Conservation (phyloP, 164 flowering plant species). For the Dillenia suffruticosa region DNA sequence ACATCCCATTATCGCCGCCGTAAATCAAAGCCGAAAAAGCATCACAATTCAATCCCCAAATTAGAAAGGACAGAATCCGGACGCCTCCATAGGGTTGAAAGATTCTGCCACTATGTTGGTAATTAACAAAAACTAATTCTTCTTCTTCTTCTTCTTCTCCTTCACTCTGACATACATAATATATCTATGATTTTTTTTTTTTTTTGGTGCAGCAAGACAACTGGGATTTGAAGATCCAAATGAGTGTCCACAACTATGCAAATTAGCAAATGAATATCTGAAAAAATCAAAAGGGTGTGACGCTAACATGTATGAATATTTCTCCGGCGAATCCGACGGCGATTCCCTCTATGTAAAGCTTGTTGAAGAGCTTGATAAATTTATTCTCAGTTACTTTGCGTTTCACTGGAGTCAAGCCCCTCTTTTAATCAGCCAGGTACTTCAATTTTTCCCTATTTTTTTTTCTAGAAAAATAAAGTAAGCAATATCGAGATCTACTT, state of each 20-base stretch:
- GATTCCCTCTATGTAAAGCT: slow-evolving; percentile 54
- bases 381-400: slow-evolving; percentile 73
- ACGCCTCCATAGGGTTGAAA: slow-evolving; percentile 46
- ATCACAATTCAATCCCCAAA: slow-evolving; percentile 33
- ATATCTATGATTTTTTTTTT: background rate
- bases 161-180: background rate
- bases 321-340: slow-evolving; percentile 34
- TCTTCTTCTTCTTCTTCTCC: background rate
- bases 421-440: slow-evolving; percentile 64
- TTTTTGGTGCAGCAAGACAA: slow-evolving; percentile 61
- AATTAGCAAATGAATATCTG: slow-evolving; percentile 59
- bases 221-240: slow-evolving; percentile 58
- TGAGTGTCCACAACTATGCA: slow-evolving; percentile 56
- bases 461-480: background rate
- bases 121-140: slow-evolving; percentile 13
- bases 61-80: slow-evolving; percentile 48
- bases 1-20: slow-evolving; percentile 20
- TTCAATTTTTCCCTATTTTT: background rate
- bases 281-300: slow-evolving; percentile 55
- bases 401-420: slow-evolving; percentile 80
- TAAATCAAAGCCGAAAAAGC: slow-evolving; percentile 10
- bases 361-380: slow-evolving; percentile 71
- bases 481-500: background rate
- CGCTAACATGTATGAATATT: slow-evolving; percentile 45
- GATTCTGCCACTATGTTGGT: slow-evolving; percentile 87